These are phyloP conservation scores for Tetrahymena borealis DNA, from an alignment of 73 alveolate species.

Conservation along the genomic window DNA sequence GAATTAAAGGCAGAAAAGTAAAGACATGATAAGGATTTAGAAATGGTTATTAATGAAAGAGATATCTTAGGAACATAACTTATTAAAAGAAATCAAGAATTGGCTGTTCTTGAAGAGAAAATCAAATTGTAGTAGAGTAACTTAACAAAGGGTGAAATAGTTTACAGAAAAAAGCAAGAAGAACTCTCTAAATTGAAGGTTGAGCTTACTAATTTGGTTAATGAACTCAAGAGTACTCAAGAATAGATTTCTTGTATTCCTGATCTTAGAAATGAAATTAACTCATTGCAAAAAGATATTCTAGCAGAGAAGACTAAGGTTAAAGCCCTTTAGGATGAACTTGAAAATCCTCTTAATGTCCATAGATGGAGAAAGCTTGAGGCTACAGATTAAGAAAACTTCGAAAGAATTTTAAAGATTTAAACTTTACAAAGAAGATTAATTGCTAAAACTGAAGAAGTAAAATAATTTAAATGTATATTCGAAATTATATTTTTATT, in stretches of 20 bases:
- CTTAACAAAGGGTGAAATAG: conserved; percentile 88
- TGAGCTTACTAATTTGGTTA: conserved; percentile 56
- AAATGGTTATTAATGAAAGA: conserved; percentile 97
- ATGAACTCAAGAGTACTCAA: conserved; percentile 59
- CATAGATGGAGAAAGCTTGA: conserved; percentile 88
- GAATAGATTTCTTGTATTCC: conserved; percentile 73
- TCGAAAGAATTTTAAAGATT: conserved; percentile 77
- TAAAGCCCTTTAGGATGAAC: conserved; percentile 87
- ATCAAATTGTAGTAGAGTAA: conserved; percentile 89
- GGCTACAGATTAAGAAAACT: conserved; percentile 39
- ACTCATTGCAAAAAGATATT: conserved; percentile 82
- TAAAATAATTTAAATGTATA: background rate
- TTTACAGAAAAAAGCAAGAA: conserved; percentile 61
- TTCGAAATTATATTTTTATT: background rate
- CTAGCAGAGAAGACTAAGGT: conserved; percentile 85
- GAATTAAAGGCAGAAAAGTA: conserved; percentile 95
- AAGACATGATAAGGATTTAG: conserved; percentile 94
- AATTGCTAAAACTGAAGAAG: conserved; percentile 99
- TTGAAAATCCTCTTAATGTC: conserved; percentile 93
- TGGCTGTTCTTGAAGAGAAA: conserved; percentile 89
- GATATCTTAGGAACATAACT: conserved; percentile 95
- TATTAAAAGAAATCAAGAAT: conserved; percentile 93
- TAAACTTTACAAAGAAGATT: conserved; percentile 96
- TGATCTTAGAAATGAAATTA: conserved; percentile 72
- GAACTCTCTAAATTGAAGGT: conserved; percentile 60